Percentiles rank a stretch among this genome's conserved stretches.
phyloP scores from a whole-genome alignment of 441 rosid species.

The Populus hybrid region DNA sequence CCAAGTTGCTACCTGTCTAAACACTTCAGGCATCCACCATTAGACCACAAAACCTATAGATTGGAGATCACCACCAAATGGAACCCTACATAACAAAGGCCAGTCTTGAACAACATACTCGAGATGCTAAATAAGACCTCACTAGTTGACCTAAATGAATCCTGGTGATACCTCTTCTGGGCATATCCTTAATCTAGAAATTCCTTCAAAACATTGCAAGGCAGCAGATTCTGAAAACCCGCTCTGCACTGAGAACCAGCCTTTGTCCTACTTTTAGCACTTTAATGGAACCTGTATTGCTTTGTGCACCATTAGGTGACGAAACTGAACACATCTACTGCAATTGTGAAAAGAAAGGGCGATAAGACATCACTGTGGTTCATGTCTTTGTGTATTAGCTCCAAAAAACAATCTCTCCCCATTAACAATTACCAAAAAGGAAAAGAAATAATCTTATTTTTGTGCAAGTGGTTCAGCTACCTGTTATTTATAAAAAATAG shows the following conservation, averaged over 20 bases:
- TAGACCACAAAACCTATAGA: neutral
- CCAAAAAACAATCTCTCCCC: no score
- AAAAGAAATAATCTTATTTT: neutral
- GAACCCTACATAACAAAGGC: neutral
- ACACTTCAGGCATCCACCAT: neutral
- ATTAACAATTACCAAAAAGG: no score
- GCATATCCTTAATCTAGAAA: neutral
- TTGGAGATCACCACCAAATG: neutral
- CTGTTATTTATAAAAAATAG: no score
- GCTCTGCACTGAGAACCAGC: neutral
- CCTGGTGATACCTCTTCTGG: neutral
- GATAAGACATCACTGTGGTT: no score
- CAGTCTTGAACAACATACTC: neutral
- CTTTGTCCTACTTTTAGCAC: neutral
- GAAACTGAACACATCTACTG: neutral
- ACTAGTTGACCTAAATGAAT: no score
- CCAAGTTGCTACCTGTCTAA: neutral
- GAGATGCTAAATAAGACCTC: neutral
- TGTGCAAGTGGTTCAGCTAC: neutral
- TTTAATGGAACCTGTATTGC: neutral
- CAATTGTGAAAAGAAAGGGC: neutral
- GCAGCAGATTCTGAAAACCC: neutral
- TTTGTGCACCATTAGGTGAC: neutral
- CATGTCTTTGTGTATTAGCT: no score
- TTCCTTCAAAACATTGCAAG: neutral